Percentiles rank a stretch among this genome's conserved stretches.
These are phyloP conservation scores for Aspergillus ochraceoroseus DNA, from an alignment of 2,329 filamentous ascomycete genomes.

Conservation along the genomic window DNA sequence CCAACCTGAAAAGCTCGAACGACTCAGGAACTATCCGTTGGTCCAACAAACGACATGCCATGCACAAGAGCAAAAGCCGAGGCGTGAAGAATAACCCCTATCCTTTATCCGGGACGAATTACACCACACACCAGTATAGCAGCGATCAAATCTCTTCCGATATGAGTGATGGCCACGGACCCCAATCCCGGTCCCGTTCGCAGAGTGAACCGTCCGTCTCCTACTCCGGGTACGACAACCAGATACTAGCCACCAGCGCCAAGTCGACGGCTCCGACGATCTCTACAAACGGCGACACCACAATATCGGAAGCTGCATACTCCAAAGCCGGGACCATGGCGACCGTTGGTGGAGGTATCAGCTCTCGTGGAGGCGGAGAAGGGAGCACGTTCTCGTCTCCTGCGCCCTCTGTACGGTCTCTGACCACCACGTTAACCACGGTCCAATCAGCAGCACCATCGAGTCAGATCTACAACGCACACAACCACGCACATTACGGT, in stretches of 20 bases:
- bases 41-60: conserved; percentile 37
- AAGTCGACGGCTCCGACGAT: conserved; percentile 73
- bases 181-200: conserved; percentile 48
- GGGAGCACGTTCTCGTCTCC: conserved; percentile 63
- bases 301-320: conserved; percentile 67
- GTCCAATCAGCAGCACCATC: conserved; percentile 59
- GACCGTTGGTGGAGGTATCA: conserved; percentile 58
- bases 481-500: conserved; percentile 28
- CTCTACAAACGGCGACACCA: conserved; percentile 74
- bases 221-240: conserved; percentile 57
- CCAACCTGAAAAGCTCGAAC: conserved; percentile 74
- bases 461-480: conserved; percentile 40
- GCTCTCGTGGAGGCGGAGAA: conserved; percentile 62
- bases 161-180: conserved; percentile 48
- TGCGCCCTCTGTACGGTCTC: conserved; percentile 59
- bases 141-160: conserved; percentile 47
- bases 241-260: conserved; percentile 58
- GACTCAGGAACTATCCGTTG: conserved; percentile 44
- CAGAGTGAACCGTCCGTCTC: conserved; percentile 57
- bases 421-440: conserved; percentile 62
- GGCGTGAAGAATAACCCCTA: conserved; percentile 79
- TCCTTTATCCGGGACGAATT: conserved; percentile 66
- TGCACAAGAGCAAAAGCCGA: conserved; percentile 53
- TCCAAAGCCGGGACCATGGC: conserved; percentile 77
- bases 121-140: conserved; percentile 39